A percentile compares a stretch with the other conserved stretches of the same genome.
phyloP scores from a whole-genome alignment of 2,329 filamentous ascomycete species.

The Botrytis hyacinthi region DNA sequence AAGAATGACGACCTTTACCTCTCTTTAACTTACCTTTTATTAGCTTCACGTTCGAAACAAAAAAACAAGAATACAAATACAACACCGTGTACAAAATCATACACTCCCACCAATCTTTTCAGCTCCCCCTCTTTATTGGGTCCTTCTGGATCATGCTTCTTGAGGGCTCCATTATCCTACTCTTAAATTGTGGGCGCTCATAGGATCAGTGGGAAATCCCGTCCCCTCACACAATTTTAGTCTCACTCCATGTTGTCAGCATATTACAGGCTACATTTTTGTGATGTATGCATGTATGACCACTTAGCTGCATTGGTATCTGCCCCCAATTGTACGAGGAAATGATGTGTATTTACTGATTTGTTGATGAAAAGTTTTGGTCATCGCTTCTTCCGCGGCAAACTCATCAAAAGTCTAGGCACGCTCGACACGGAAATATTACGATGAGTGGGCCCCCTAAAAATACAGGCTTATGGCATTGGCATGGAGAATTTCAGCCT shows the following conservation, averaged over 20 bases:
- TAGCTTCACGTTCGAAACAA: neutral
- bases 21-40: neutral
- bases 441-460: neutral
- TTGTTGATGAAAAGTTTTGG: neutral
- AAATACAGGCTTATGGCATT: neutral
- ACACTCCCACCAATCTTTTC: neutral
- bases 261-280: slow-evolving; percentile 4
- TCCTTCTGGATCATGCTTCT: neutral
- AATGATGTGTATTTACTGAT: neutral
- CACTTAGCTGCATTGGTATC: neutral
- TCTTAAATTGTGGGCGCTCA: neutral
- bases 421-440: neutral
- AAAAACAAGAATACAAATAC: neutral
- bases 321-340: neutral
- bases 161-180: neutral
- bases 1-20: neutral
- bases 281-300: neutral
- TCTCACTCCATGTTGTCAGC: slow-evolving; percentile 8
- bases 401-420: neutral
- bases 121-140: slow-evolving; percentile 10
- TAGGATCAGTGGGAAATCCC: neutral
- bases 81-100: slow-evolving; percentile 6
- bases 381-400: neutral
- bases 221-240: neutral
- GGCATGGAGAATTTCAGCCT: neutral